Conservation (phyloP, 768 basidiomycete species). For the Trametes meyenii region DNA sequence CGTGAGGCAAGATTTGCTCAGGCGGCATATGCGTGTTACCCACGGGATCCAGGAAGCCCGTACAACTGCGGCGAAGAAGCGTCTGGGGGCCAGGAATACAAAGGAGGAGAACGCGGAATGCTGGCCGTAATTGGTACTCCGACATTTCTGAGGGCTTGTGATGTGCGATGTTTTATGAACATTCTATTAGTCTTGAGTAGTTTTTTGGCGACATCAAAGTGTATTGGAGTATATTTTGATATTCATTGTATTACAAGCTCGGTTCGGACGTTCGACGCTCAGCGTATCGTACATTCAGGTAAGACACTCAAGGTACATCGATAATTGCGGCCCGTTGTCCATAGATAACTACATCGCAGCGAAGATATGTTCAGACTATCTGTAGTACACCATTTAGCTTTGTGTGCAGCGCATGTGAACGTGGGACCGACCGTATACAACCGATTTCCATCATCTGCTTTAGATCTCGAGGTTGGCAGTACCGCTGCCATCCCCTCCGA, state of each 20-base stretch:
- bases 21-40: slow-evolving; percentile 61
- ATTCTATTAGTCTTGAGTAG: no score
- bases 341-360: no score
- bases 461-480: slow-evolving; percentile 16
- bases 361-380: no score
- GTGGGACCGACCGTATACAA: neutral
- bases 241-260: neutral
- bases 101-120: slow-evolving; percentile 15
- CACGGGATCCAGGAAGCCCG: slow-evolving; percentile 44
- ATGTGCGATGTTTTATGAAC: neutral
- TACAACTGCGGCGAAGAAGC: slow-evolving; percentile 39
- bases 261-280: no score
- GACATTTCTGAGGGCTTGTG: neutral
- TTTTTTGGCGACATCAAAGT: no score
- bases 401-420: no score
- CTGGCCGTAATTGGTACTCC: slow-evolving; percentile 14
- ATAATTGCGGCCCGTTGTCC: no score
- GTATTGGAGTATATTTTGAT: neutral
- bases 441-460: neutral
- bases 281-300: no score
- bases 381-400: no score
- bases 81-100: slow-evolving; percentile 20
- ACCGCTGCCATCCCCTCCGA: neutral
- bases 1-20: slow-evolving; percentile 68
- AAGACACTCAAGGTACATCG: no score